Base-by-base conservation (phyloP, 441 rosid genomes). In the Arabidopsis lyrata region DNA sequence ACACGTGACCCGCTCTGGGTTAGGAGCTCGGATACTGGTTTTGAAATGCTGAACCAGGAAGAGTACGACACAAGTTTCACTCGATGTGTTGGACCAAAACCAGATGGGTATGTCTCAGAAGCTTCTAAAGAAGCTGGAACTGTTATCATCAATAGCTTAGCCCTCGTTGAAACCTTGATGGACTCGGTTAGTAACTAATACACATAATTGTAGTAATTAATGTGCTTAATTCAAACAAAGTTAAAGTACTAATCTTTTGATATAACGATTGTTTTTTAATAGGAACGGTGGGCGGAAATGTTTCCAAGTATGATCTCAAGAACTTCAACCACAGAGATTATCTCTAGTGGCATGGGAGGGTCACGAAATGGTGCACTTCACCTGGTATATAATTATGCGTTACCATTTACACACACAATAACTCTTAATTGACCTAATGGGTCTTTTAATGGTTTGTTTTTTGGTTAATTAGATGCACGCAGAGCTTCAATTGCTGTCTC, bases 111-210 rank as follows among this genome's bases (percentile, higher is more conserved):
- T 63, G 88, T 84, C 34, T 61, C 89, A 0, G 96, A 95, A 79
- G 90, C 98, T 65, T 91, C 99, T 6, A 87, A 91, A 66, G 96
- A 90, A 64, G 63, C 86, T 24, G 95, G 92, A 6, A 78, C 86
- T 56, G 92, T 90, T 52, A 88, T 90, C 73, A 88, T 93, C 83
- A 91, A 91, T 83, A 90, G 98, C 75, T 78, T 86, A 72, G 96
- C 96, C 3, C 90, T 91, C 14, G 94, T 93, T 44, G 97, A 93
- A 77, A 91, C 92, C 18, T 74, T 95, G 47, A 93, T 95, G 99
- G 97, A 95, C 73, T 81, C 85, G 75, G 99, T 95, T 73, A 82
- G 86, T 65, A 14, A 22, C 73, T 50, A 38, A 36, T 18, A 16
- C 70, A 27, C 18, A 22, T 58, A 2, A 20, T 49, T 9, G 0